Conservation (phyloP, 1,284 basidiomycete genomes). For the Wallemia hederae region DNA sequence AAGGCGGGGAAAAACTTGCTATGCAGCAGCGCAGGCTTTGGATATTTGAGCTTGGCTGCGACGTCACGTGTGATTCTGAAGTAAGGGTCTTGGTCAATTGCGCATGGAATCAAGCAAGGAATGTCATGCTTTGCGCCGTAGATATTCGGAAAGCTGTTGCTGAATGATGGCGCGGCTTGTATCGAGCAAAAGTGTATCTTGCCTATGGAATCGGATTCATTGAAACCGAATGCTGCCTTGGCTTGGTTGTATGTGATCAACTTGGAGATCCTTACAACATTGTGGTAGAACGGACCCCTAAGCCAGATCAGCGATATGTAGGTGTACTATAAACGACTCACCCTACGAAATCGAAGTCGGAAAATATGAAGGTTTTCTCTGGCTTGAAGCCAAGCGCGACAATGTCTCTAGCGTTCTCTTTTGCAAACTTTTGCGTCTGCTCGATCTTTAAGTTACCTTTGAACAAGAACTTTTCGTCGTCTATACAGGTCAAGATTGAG, state of each 20-base stretch:
- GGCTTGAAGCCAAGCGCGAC: conserved; percentile 83
- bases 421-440: conserved; percentile 57
- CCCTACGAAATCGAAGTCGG: conserved; percentile 58
- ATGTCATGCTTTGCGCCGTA: conserved; percentile 61
- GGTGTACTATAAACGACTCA: conserved; percentile 9
- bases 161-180: conserved; percentile 88
- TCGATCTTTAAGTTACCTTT: conserved; percentile 76
- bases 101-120: conserved; percentile 85
- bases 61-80: conserved; percentile 93
- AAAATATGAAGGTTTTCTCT: conserved; percentile 92
- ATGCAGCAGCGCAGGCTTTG: conserved; percentile 74
- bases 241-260: conserved; percentile 80
- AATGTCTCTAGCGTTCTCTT: conserved; percentile 72
- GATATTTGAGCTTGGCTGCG: conserved; percentile 75
- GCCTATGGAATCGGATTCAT: conserved; percentile 86
- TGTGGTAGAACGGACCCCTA: conserved; percentile 77
- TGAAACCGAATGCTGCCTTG: conserved; percentile 87
- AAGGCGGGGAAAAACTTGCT: conserved; percentile 95
- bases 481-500: conserved; percentile 18
- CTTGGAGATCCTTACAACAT: conserved; percentile 72
- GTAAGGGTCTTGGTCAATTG: conserved; percentile 78
- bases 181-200: conserved; percentile 95
- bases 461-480: conserved; percentile 98
- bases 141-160: conserved; percentile 95
- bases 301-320: background rate